Evolutionary conservation across 2,329 filamentous ascomycete genomes (phyloP).

Genomic region (Epichloe elymi): DNA sequence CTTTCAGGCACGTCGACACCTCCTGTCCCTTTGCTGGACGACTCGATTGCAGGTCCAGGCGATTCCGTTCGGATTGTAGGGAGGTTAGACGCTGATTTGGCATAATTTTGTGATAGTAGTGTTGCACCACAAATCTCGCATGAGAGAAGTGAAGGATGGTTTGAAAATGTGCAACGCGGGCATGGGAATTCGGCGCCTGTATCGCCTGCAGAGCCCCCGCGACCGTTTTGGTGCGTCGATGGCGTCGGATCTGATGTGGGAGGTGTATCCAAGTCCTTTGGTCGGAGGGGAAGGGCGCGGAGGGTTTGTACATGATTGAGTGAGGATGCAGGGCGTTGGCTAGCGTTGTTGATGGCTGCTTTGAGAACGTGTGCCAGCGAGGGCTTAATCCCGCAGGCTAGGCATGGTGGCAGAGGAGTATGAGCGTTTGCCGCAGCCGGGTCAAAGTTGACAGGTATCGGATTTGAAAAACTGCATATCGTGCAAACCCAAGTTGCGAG

Average conservation of each 20-base stretch:
- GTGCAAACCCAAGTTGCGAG: slow-evolving; percentile 87
- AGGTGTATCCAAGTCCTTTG: background rate
- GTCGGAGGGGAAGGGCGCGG: background rate
- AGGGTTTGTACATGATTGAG: background rate
- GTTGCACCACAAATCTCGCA: slow-evolving; percentile 89
- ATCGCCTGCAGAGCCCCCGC: slow-evolving; percentile 3
- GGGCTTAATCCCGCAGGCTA: slow-evolving; percentile 90
- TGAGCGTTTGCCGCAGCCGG: slow-evolving; percentile 65
- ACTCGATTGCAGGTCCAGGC: slow-evolving; percentile 55
- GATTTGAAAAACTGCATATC: slow-evolving; percentile 91
- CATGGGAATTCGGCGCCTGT: slow-evolving; percentile 45
- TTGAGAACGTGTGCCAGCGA: slow-evolving; percentile 72
- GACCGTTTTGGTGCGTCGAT: background rate
- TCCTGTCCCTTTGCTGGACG: slow-evolving; percentile 14
- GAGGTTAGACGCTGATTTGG: slow-evolving; percentile 20
- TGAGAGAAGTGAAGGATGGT: slow-evolving; percentile 71
- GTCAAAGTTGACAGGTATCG: slow-evolving; percentile 87
- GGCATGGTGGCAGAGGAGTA: slow-evolving; percentile 71
- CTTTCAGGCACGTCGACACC: slow-evolving; percentile 51
- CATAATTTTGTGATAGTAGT: slow-evolving; percentile 41
- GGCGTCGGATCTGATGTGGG: background rate
- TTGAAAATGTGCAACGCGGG: slow-evolving; percentile 83
- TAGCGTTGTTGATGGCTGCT: slow-evolving; percentile 66
- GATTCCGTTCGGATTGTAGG: slow-evolving; percentile 50
- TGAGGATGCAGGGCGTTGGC: slow-evolving; percentile 30